These are phyloP conservation scores for Suhomyces sp. DNA, from an alignment of 805 yeast genomes.

Conservation along the genomic window DNA sequence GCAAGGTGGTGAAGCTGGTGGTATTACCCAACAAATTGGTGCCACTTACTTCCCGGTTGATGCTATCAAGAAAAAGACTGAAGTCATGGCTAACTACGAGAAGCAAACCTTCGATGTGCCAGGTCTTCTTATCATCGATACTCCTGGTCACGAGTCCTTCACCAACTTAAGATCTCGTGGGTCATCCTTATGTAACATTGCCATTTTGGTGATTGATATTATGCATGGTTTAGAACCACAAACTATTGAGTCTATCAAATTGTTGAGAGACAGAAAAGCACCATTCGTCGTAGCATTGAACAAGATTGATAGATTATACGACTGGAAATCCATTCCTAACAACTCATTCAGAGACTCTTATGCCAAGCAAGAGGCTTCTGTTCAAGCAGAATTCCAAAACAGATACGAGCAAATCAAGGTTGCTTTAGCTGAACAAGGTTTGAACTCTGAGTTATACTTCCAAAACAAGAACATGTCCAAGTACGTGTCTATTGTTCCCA, in stretches of 20 bases:
- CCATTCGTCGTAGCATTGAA: conserved; percentile 96
- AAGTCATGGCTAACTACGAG: conserved; percentile 83
- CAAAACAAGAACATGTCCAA: conserved; percentile 91
- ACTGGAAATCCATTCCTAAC: conserved; percentile 88
- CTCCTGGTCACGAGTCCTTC: conserved; percentile 99
- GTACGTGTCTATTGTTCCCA: conserved; percentile 94
- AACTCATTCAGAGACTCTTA: conserved; percentile 95
- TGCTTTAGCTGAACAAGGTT: conserved; percentile 95
- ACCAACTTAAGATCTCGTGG: conserved; percentile 97
- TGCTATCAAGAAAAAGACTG: conserved; percentile 86
- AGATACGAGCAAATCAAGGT: conserved; percentile 81
- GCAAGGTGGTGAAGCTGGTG: conserved; percentile 99
- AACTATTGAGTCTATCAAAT: conserved; percentile 88
- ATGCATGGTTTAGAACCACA: conserved; percentile 99
- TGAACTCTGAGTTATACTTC: conserved; percentile 94
- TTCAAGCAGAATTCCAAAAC: conserved; percentile 88
- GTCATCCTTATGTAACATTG: conserved; percentile 98
- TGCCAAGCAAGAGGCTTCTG: conserved; percentile 75
- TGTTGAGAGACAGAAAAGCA: conserved; percentile 94
- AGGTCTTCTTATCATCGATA: conserved; percentile 93
- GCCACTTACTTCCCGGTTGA: conserved; percentile 99
- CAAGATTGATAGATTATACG: conserved; percentile 96
- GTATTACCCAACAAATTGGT: conserved; percentile 99
- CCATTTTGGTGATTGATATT: conserved; percentile 95
- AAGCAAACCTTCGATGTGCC: conserved; percentile 91